Conservation (phyloP, 768 basidiomycete genomes). For the Gyrodon lividus region DNA sequence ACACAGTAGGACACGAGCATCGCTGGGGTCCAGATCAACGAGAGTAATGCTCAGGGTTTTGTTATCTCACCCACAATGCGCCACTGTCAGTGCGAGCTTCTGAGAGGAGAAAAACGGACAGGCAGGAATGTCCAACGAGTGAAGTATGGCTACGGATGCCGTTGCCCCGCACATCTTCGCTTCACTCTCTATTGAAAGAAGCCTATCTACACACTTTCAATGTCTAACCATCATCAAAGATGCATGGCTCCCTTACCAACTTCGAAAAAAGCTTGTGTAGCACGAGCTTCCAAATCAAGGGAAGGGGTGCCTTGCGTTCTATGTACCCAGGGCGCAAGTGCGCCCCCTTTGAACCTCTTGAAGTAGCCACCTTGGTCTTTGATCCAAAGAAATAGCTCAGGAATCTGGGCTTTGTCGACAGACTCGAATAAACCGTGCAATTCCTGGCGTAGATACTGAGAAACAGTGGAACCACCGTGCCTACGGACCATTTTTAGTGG, state of each 20-base stretch:
- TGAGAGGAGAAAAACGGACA: constrained; percentile 82
- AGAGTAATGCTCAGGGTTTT: not conserved
- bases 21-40: constrained; percentile 45
- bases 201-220: constrained; percentile 52
- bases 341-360: constrained; percentile 82
- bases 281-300: constrained; percentile 80
- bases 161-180: constrained; percentile 85
- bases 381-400: constrained; percentile 74
- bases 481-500: constrained; percentile 40
- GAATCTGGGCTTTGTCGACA: constrained; percentile 66
- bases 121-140: constrained; percentile 79
- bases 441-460: constrained; percentile 82
- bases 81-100: constrained; percentile 77
- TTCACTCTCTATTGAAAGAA: constrained; percentile 63
- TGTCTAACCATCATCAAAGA: constrained; percentile 2
- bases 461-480: constrained; percentile 89
- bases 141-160: constrained; percentile 87
- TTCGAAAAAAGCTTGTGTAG: constrained; percentile 85
- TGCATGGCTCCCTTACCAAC: constrained; percentile 40
- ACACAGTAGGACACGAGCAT: constrained; percentile 86
- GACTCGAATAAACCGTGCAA: constrained; percentile 83
- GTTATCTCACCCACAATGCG: constrained; percentile 80
- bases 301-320: constrained; percentile 29
- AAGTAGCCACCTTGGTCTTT: constrained; percentile 89
- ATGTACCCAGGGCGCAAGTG: constrained; percentile 63